These are phyloP conservation scores for Chlamydomonas schloesseri DNA, from an alignment of 139 green algal species.

Conservation along the genomic window DNA sequence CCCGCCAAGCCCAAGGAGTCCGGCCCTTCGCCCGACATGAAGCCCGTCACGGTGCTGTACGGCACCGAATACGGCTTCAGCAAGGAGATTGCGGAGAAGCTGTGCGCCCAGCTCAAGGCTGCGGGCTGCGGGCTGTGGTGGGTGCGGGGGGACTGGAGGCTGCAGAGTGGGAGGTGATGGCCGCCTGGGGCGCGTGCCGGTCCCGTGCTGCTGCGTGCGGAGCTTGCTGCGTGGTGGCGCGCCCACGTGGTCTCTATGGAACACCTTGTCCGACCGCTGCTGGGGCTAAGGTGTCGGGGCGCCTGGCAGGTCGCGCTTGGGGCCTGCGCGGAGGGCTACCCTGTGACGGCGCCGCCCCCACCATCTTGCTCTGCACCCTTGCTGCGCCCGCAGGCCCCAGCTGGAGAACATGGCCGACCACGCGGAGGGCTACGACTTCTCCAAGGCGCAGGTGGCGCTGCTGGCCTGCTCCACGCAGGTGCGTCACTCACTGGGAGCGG, in stretches of 20 bases:
- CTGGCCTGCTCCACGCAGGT: constrained; percentile 90
- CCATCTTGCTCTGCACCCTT: no score
- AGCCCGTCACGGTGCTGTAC: constrained; percentile 80
- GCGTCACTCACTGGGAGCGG: neutral
- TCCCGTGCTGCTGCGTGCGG: no score
- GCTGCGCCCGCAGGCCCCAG: constrained; percentile 67
- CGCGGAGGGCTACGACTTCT: constrained; percentile 71
- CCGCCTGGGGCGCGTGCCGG: no score
- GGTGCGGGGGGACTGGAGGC: neutral
- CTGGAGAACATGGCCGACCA: constrained; percentile 87
- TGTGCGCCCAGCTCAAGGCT: constrained; percentile 56
- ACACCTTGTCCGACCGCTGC: no score
- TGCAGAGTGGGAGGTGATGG: no score
- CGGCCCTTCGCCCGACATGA: constrained; percentile 34
- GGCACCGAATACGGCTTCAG: constrained; percentile 93
- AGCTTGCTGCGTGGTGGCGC: no score
- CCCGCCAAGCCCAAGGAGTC: neutral
- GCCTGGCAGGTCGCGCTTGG: no score
- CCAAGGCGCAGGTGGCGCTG: constrained; percentile 72
- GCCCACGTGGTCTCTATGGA: no score
- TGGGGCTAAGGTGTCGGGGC: no score
- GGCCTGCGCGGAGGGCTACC: no score
- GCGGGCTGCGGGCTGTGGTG: constrained; percentile 57
- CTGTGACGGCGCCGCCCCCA: no score
- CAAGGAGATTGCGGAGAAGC: constrained; percentile 88